phyloP scores from a whole-genome alignment of 2,329 filamentous ascomycete species.

The Diplodia mutila region DNA sequence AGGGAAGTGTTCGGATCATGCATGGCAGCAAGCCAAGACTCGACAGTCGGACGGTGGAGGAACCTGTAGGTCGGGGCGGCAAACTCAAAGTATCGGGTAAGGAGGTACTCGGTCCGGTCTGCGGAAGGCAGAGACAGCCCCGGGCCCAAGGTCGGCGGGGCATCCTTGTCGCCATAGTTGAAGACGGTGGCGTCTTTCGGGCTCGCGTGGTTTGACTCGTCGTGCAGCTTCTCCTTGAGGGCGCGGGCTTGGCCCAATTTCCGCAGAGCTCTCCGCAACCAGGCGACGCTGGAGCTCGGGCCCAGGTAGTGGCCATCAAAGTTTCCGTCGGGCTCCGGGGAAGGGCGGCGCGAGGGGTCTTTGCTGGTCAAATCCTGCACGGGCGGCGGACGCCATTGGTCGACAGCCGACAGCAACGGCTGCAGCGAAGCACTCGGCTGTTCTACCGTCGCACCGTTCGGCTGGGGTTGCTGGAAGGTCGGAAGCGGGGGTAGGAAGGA shows the following conservation, averaged over 20 bases:
- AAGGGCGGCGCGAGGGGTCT: slow-evolving; percentile 17
- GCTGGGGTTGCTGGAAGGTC: slow-evolving; percentile 14
- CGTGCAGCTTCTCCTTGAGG: slow-evolving; percentile 5
- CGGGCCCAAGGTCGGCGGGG: not conserved
- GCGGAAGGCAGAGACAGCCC: not conserved
- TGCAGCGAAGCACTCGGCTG: slow-evolving; percentile 15
- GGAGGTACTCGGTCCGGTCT: slow-evolving; percentile 34
- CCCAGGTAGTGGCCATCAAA: slow-evolving; percentile 19
- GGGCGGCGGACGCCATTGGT: slow-evolving; percentile 13
- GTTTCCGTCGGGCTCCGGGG: slow-evolving; percentile 22
- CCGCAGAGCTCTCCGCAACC: slow-evolving; percentile 20
- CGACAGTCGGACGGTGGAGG: slow-evolving; percentile 58
- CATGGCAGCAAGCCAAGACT: slow-evolving; percentile 46
- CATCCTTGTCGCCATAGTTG: slow-evolving; percentile 18
- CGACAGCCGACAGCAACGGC: not conserved
- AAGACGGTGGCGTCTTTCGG: slow-evolving; percentile 17
- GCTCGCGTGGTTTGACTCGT: not conserved
- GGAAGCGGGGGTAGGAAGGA: slow-evolving; percentile 11
- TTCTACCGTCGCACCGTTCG: not conserved
- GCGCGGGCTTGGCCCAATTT: slow-evolving; percentile 16
- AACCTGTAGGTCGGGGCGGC: slow-evolving; percentile 64
- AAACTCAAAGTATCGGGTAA: slow-evolving; percentile 63
- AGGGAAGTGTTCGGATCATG: slow-evolving; percentile 34
- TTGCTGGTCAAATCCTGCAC: slow-evolving; percentile 13
- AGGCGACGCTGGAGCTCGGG: slow-evolving; percentile 7